Base-by-base conservation (phyloP, 345 rosid species). In the Passiflora organensis region DNA sequence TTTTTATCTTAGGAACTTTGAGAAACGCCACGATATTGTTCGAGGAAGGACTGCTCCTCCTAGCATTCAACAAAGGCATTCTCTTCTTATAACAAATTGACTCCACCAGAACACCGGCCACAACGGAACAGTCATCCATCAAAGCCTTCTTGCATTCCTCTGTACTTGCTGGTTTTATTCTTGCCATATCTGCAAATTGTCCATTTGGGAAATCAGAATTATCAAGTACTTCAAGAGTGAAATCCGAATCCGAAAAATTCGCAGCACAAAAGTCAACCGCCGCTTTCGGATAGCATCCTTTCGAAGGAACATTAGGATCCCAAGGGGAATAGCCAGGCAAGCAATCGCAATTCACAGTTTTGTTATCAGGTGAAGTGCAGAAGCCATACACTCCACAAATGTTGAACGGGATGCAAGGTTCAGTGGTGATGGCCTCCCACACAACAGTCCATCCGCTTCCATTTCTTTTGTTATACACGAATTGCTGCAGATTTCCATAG, bases 381-480 rank as follows among this genome's bases (percentile, higher is more conserved):
- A 73, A 68, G 21, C 70, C 73, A 53, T 59, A 67, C 62, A 56
- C 67, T 20, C 77, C 77, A 63, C 64, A 73, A 23, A 73, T 56
- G 45, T 42, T 42, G 24, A 6, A 22, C 28, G 43, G 53, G 0
- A 15, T n/a, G 63, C 77, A 73, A 55, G 73, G 73, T 42, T 64
- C 67, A 13, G 37, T 36, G 32, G 49, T 48, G 21, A 58, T 46
- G 32, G 64, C 57, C 48, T 64, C 60, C 70, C 73, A 64, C 15
- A 56, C 73, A 19, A 60, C 48, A 0, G 6, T 56, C 77, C 77
- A 73, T 22, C 8, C 13, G 38, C 16, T 54, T 21, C 54, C 67
- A 43, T 60, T 61, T 41, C n/a, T 19, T 59, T 64, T 68, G 13
- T 14, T 43, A 49, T 60, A 51, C 55, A 48, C 56, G 18, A 48